phyloP scores from a whole-genome alignment of 352 stramenopile species.

The Phytophthora citricola region DNA sequence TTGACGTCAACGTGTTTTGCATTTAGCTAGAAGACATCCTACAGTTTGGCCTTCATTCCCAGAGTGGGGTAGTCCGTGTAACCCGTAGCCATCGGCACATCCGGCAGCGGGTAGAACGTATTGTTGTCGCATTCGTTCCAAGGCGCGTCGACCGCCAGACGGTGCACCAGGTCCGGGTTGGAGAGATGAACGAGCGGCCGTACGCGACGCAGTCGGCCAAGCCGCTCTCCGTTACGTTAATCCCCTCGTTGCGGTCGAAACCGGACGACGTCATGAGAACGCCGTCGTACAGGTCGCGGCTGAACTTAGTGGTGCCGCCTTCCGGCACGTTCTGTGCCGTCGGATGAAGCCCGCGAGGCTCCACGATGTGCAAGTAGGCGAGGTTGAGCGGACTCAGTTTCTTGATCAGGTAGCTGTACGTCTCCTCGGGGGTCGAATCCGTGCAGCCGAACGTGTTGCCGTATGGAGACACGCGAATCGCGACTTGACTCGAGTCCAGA shows the following conservation, averaged over 20 bases:
- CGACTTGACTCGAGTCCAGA: slow-evolving; percentile 40
- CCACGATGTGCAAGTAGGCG: slow-evolving; percentile 58
- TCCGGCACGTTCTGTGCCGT: slow-evolving; percentile 35
- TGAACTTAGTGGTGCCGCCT: slow-evolving; percentile 44
- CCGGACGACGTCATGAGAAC: slow-evolving; percentile 56
- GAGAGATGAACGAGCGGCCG: slow-evolving; percentile 63
- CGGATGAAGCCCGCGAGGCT: slow-evolving; percentile 46
- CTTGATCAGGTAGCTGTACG: slow-evolving; percentile 48
- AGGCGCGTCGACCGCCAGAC: slow-evolving; percentile 44
- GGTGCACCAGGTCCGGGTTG: slow-evolving; percentile 67
- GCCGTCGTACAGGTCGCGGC: slow-evolving; percentile 52
- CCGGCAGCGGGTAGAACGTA: slow-evolving; percentile 37
- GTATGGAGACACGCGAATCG: slow-evolving; percentile 42
- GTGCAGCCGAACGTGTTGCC: slow-evolving; percentile 37
- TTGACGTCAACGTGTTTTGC: slow-evolving; percentile 31
- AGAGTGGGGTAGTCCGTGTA: slow-evolving; percentile 55
- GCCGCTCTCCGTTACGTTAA: slow-evolving; percentile 43
- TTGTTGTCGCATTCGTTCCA: slow-evolving; percentile 44
- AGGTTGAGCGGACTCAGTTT: slow-evolving; percentile 44
- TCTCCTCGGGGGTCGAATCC: slow-evolving; percentile 43
- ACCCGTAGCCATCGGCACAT: slow-evolving; percentile 24
- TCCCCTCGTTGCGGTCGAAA: slow-evolving; percentile 45
- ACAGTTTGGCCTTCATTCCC: slow-evolving; percentile 4
- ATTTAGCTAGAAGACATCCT: slow-evolving; percentile 3
- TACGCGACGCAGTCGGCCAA: slow-evolving; percentile 58